A percentile compares a stretch with the other conserved stretches of the same genome.
Conservation (phyloP, 2,329 filamentous ascomycete species). For the Ophiobolus disseminans region DNA sequence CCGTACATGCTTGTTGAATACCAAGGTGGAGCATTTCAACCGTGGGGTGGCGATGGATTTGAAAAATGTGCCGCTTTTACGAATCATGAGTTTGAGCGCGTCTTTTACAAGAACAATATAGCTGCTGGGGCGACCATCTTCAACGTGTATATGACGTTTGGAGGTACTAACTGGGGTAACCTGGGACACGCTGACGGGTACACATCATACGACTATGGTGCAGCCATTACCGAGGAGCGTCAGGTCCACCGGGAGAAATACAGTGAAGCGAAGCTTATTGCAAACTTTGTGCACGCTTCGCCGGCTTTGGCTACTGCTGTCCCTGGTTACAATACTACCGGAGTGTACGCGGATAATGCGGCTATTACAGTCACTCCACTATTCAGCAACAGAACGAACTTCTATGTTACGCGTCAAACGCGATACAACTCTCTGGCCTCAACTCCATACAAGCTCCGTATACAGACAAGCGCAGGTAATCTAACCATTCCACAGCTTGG, state of each 20-base stretch:
- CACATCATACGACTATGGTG: slow-evolving; percentile 65
- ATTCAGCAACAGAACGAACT: slow-evolving; percentile 60
- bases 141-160: slow-evolving; percentile 78
- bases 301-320: slow-evolving; percentile 67
- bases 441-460: slow-evolving; percentile 66
- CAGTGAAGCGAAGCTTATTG: slow-evolving; percentile 75
- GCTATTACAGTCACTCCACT: slow-evolving; percentile 67
- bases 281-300: slow-evolving; percentile 74
- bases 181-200: slow-evolving; percentile 67
- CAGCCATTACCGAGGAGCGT: slow-evolving; percentile 71
- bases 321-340: slow-evolving; percentile 28
- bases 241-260: slow-evolving; percentile 75
- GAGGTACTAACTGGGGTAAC: slow-evolving; percentile 86
- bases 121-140: slow-evolving; percentile 69
- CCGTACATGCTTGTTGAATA: slow-evolving; percentile 68
- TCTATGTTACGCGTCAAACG: slow-evolving; percentile 70
- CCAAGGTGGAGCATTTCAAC: slow-evolving; percentile 73
- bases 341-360: slow-evolving; percentile 34
- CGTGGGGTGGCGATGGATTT: slow-evolving; percentile 74
- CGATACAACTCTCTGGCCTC: slow-evolving; percentile 64
- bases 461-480: slow-evolving; percentile 61
- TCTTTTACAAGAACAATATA: slow-evolving; percentile 78
- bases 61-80: slow-evolving; percentile 69
- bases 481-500: slow-evolving; percentile 65
- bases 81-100: slow-evolving; percentile 74